Base-by-base conservation (phyloP, 2,329 filamentous ascomycete genomes). In the Pyrenochaeta sp. region DNA sequence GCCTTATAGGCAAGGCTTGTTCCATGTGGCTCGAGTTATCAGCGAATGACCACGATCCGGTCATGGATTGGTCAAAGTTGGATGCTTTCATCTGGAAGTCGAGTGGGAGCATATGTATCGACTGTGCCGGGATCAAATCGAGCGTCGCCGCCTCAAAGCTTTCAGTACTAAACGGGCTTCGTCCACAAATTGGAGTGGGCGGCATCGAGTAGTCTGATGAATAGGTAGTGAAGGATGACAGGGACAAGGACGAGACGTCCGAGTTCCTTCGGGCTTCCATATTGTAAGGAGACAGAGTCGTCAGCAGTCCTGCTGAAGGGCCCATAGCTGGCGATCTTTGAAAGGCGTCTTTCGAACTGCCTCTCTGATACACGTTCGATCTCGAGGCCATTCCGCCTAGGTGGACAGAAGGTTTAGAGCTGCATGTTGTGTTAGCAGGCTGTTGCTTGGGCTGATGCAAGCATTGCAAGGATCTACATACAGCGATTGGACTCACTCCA, bases 211-310 rank as follows among this genome's bases (percentile, higher is more conserved):
- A 72, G 5, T 71, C 67, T 3, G 64, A 62, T 8, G 58, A 52
- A 19, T 54, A 58, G 15, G 57, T 59, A 8, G 55, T 55, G 24
- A 61, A 59, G 1, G 65, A 59, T 19, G 63, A 59, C 5, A 72
- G 60, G 15, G 72, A 73, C 28, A 74, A 65, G 13, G 67, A 65
- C 3, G 74, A 77, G 3, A 67, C 69, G 10, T 69, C 62, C 1
- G 69, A 74, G 52, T 72, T 69, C 52, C 74, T 64, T 36, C 73
- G 68, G 44, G 64, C 67, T 22, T 77, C 73, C 15, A 68, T 49
- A 32, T 56, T 61, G 61, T 69, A 74, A 13, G 68, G 61, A 2
- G 67, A 64, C 2, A 71, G 63, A 27, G 71, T 72, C 2, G 70
- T 70, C 34, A 74, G 48, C 24, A 72, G 64, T 5, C 66, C 69